phyloP scores from a whole-genome alignment of 805 yeast species.

The Yamadazyma tumulicola region DNA sequence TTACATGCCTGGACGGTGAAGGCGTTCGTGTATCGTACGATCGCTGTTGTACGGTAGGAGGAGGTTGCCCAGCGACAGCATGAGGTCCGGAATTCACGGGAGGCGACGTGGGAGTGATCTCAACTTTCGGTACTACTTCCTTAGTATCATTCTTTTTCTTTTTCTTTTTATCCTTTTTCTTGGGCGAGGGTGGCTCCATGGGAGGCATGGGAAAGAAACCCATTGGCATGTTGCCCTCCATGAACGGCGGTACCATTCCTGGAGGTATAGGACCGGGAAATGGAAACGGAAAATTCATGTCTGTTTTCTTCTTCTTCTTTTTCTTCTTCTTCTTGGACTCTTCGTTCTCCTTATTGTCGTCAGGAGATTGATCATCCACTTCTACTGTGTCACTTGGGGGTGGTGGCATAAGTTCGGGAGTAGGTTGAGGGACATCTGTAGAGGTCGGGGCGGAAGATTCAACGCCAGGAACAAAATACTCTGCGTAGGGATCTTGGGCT shows the following conservation, averaged over 20 bases:
- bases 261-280: conserved; percentile 13
- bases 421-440: not conserved
- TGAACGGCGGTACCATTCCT: conserved; percentile 13
- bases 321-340: conserved; percentile 14
- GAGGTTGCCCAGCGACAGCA: not conserved
- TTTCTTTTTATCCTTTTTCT: conserved; percentile 16
- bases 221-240: conserved; percentile 11
- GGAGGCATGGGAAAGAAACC: conserved; percentile 13
- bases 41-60: not conserved
- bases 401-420: not conserved
- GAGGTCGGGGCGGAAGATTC: not conserved
- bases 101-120: conserved; percentile 7
- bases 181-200: conserved; percentile 16
- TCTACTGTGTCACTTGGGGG: not conserved
- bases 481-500: conserved; percentile 24
- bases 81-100: too few species aligned
- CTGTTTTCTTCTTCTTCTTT: conserved; percentile 11
- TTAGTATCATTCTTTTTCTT: conserved; percentile 13
- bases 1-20: not conserved
- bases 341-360: conserved; percentile 13
- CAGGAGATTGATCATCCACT: not conserved
- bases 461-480: conserved; percentile 20
- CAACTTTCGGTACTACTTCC: conserved; percentile 8
- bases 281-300: conserved; percentile 8
- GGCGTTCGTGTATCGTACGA: not conserved